Base-by-base conservation (phyloP, 1,284 basidiomycete species). In the Ustilago cynodontis region DNA sequence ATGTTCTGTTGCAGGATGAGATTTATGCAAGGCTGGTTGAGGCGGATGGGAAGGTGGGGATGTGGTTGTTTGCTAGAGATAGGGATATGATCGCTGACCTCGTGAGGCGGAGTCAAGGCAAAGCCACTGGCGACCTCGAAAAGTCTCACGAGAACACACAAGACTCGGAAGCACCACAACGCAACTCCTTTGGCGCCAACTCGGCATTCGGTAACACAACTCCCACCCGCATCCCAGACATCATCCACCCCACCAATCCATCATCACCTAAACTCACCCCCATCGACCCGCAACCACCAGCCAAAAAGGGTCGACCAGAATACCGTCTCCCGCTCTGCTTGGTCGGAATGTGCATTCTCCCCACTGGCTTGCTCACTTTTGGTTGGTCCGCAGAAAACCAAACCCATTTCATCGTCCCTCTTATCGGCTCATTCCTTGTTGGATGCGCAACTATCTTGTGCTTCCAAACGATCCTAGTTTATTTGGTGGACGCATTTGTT, bases 261-360 rank as follows among this genome's bases (percentile, higher is more conserved):
- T 33, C 41, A n/a, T 43, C 41, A 7, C 8, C 47, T 26, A 49
- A 49, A 14, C 3, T n/a, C 22, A 49, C 47, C 47, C 1, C 47
- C 14, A 49, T 24, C 14, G 22, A 24, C 26, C 11, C 22, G n/a
- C n/a, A 49, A 49, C 47, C 22, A 47, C 47, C 22, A 20, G 41
- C 51, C 1, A 72, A 77, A 13, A 75, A 81, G 39, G 82, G 82
- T 14, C 52, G 72, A 33, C 81, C 81, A 0, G 81, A 83, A 58
- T 83, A 68, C 51, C 66, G 81, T 67, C 86, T 88, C 22, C 86
- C 87, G 14, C 80, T 87, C 26, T 86, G 86, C 37, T 85, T 87
- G 37, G 82, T 86, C 3, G 88, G 88, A 9, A 88, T 88, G 87
- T 63, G 86, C 54, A 76, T 88, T 56, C 87, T 88, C 64, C 88